phyloP scores from a whole-genome alignment of 176 grass and related monocot genomes.

The Ananas comosus region DNA sequence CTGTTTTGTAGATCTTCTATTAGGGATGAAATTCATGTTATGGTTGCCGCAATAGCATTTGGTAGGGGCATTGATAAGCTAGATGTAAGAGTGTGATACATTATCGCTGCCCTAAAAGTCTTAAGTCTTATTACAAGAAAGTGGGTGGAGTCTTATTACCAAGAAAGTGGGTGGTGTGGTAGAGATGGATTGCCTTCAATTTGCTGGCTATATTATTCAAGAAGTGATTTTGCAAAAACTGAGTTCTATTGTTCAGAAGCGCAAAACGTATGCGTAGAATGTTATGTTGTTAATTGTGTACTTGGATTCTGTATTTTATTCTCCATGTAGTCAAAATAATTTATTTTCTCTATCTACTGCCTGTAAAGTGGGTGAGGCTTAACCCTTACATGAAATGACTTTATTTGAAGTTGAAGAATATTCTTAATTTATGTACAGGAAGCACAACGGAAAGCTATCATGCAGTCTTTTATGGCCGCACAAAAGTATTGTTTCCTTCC shows the following conservation, averaged over 20 bases:
- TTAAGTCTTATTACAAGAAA: too few relatives aligned
- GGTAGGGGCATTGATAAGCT: conserved; percentile 98
- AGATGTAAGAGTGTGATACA: conserved; percentile 90
- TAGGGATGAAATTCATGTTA: conserved; percentile 70
- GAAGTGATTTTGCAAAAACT: conserved; percentile 79
- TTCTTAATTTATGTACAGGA: conserved; percentile 33
- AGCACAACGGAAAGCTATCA: conserved; percentile 62
- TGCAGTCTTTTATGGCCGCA: conserved; percentile 79
- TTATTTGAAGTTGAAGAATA: background rate
- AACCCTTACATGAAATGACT: conserved; percentile 9
- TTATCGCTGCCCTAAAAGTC: conserved; percentile 85
- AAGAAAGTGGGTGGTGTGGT: conserved; percentile 96
- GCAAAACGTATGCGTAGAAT: conserved; percentile 41
- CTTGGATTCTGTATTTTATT: conserved; percentile 4
- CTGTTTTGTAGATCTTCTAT: conserved; percentile 65
- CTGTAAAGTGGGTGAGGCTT: background rate
- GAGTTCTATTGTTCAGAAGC: conserved; percentile 75
- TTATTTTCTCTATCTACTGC: conserved; percentile 13
- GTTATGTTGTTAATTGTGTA: background rate
- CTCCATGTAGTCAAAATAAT: background rate
- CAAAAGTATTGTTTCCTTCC: conserved; percentile 76
- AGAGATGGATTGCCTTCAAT: conserved; percentile 83
- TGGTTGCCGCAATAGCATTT: conserved; percentile 96
- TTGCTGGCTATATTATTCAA: conserved; percentile 93
- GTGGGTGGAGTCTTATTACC: conserved; percentile 92